These are phyloP conservation scores for Davidsoniella neocaledoniae DNA, from an alignment of 2,329 filamentous ascomycete species.

Conservation along the genomic window DNA sequence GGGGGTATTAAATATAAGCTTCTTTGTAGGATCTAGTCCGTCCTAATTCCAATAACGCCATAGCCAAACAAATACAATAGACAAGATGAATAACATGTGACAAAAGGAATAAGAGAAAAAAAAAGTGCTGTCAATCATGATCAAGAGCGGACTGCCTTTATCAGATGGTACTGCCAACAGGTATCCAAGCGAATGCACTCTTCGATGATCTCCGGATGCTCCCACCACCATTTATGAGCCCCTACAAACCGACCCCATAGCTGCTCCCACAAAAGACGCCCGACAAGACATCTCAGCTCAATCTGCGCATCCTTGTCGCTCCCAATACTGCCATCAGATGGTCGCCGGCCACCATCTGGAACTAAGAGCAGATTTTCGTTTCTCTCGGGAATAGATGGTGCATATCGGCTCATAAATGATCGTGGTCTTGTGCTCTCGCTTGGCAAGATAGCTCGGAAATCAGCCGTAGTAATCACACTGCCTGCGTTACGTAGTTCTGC, in stretches of 20 bases:
- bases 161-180: conserved; percentile 40
- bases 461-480: conserved; percentile 30
- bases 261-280: conserved; percentile 42
- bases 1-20: too few species aligned
- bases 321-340: background rate
- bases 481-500: conserved; percentile 33
- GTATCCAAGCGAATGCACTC: conserved; percentile 39
- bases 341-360: background rate
- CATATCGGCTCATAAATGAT: too few species aligned
- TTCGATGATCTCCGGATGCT: conserved; percentile 34
- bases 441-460: conserved; percentile 29
- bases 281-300: conserved; percentile 35
- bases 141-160: conserved; percentile 31
- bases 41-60: background rate
- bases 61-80: conserved; percentile 1
- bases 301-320: conserved; percentile 22
- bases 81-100: conserved; percentile 3
- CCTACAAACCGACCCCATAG: conserved; percentile 39
- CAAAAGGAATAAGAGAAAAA: conserved; percentile 1
- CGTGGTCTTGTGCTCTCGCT: conserved; percentile 14
- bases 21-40: too few species aligned
- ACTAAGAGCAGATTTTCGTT: background rate
- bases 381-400: too few species aligned
- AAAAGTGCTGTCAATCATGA: background rate
- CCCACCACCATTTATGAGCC: conserved; percentile 43